phyloP scores from a whole-genome alignment of 768 basidiomycete species.

The Leccinellum luteum region DNA sequence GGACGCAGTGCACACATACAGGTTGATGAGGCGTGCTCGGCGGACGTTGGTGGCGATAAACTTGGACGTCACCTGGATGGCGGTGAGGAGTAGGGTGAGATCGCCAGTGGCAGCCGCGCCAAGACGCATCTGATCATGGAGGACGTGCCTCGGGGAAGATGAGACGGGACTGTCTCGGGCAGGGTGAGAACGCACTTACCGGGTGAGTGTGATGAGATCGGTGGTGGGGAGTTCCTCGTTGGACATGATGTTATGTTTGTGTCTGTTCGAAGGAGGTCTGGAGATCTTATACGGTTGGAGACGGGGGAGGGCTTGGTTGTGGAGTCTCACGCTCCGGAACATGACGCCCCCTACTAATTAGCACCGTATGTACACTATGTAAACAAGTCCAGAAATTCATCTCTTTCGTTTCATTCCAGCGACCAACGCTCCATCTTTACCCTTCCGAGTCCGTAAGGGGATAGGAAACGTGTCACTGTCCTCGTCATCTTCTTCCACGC shows the following conservation, averaged over 20 bases:
- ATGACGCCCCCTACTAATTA: constrained; percentile 12
- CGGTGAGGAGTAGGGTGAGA: constrained; percentile 89
- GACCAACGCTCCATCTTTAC: constrained; percentile 46
- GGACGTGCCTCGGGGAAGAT: constrained; percentile 65
- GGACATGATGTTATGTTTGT: constrained; percentile 32
- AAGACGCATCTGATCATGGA: constrained; percentile 79
- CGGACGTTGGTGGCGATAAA: constrained; percentile 99
- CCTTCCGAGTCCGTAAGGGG: constrained; percentile 67
- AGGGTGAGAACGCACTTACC: constrained; percentile 47
- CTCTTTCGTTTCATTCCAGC: constrained; percentile 66
- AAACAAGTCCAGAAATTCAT: constrained; percentile 24
- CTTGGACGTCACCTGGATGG: constrained; percentile 94
- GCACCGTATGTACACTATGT: constrained; percentile 13
- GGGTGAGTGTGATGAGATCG: constrained; percentile 90
- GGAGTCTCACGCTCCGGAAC: constrained; percentile 29
- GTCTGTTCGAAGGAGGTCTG: neutral
- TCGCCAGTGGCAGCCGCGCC: constrained; percentile 88
- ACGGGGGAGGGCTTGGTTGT: constrained; percentile 12
- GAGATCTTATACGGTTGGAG: constrained; percentile 19
- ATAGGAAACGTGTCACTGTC: constrained; percentile 68
- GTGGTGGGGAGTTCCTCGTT: constrained; percentile 70
- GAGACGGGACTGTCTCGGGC: neutral
- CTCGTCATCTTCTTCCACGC: constrained; percentile 60
- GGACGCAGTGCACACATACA: constrained; percentile 53
- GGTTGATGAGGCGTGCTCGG: constrained; percentile 94